These are phyloP conservation scores for Myxozyma monticola DNA, from an alignment of 805 yeast species.

Conservation along the genomic window DNA sequence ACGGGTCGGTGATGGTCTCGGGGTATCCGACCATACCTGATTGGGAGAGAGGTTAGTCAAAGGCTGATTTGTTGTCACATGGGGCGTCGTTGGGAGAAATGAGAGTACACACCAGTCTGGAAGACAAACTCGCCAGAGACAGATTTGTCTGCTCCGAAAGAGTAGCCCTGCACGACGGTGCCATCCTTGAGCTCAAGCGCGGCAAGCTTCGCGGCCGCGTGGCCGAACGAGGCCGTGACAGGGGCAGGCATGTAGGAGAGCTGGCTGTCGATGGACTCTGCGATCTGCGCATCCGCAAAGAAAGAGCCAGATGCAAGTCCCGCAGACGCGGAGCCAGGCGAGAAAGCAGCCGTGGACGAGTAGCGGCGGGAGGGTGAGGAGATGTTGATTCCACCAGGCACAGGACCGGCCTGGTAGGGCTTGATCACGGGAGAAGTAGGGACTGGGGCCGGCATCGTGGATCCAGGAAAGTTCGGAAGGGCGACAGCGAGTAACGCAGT, in stretches of 20 bases:
- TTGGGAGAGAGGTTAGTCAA: background rate
- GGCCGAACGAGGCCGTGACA: slow-evolving; percentile 25
- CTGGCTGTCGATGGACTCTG: slow-evolving; percentile 6
- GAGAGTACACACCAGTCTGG: slow-evolving; percentile 65
- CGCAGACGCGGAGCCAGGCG: slow-evolving; percentile 18
- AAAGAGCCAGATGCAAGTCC: slow-evolving; percentile 4
- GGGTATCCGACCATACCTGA: slow-evolving; percentile 86
- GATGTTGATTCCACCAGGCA: slow-evolving; percentile 14
- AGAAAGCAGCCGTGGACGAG: slow-evolving; percentile 16
- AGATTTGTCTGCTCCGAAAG: slow-evolving; percentile 93
- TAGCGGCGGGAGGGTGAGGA: slow-evolving; percentile 18
- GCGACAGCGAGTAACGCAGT: background rate
- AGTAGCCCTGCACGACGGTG: slow-evolving; percentile 87
- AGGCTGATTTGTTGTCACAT: no score
- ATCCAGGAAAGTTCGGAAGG: slow-evolving; percentile 6
- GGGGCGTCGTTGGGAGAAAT: background rate
- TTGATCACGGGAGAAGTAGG: slow-evolving; percentile 24
- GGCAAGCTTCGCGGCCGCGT: slow-evolving; percentile 23
- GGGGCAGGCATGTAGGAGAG: slow-evolving; percentile 17
- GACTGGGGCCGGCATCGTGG: slow-evolving; percentile 19
- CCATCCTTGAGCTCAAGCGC: slow-evolving; percentile 56
- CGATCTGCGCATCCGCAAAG: slow-evolving; percentile 1
- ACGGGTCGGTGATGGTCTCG: slow-evolving; percentile 98
- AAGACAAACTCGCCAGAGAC: slow-evolving; percentile 97
- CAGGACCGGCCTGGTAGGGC: slow-evolving; percentile 16